Percentiles rank a stretch among this genome's conserved stretches.
These are phyloP conservation scores for Malus sieversii DNA, from an alignment of 306 rosid species.

Conservation along the genomic window DNA sequence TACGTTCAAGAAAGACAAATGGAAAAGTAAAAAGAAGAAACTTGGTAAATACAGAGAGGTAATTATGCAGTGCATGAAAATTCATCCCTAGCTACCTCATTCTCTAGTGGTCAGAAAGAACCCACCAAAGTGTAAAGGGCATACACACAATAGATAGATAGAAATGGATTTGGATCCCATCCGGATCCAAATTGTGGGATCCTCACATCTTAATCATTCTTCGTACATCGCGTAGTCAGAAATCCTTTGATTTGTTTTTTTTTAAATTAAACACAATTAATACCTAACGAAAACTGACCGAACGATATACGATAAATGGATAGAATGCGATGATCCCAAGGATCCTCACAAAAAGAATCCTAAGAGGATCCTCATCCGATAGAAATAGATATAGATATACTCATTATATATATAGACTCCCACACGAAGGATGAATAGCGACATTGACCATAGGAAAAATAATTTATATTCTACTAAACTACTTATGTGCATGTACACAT, in stretches of 20 bases:
- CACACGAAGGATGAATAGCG: constrained; percentile 18
- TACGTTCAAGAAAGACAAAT: neutral
- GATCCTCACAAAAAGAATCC: too few species aligned
- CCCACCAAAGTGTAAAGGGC: constrained; percentile 38
- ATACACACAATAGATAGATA: constrained; percentile 4
- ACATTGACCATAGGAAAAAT: constrained; percentile 35
- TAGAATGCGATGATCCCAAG: too few species aligned
- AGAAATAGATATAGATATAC: too few species aligned
- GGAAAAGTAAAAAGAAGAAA: neutral
- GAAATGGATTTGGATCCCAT: too few species aligned
- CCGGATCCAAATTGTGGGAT: too few species aligned
- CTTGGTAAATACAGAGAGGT: neutral
- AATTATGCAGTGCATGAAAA: constrained; percentile 3
- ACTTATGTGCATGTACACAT: constrained; percentile 22
- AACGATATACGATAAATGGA: accelerated
- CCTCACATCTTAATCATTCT: too few species aligned
- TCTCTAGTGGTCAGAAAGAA: constrained; percentile 17
- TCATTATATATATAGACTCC: constrained; percentile 7
- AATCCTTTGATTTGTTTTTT: too few species aligned
- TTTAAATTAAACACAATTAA: too few species aligned
- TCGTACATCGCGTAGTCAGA: too few species aligned
- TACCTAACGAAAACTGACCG: too few species aligned
- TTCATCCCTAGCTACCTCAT: neutral
- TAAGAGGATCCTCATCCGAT: too few species aligned
- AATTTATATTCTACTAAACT: neutral